Evolutionary conservation across 1,139 yeast genomes (phyloP).

Genomic region (Candida sojae): DNA sequence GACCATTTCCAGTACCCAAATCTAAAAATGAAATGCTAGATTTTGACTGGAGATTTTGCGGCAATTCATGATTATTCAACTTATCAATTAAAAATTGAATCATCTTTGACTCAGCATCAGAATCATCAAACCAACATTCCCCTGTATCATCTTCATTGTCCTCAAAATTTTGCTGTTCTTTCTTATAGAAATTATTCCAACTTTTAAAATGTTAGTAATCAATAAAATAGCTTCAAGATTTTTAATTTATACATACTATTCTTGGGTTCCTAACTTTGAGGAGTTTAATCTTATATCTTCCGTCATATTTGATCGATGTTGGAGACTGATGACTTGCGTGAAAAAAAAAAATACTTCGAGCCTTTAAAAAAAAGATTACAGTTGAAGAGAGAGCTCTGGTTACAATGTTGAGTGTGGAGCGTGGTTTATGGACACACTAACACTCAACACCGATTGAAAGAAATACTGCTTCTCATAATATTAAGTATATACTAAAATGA

Average conservation of each 20-base stretch:
- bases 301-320: slow-evolving; percentile 21
- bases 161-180: slow-evolving; percentile 69
- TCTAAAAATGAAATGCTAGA: slow-evolving; percentile 56
- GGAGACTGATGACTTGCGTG: neutral
- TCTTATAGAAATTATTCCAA: slow-evolving; percentile 86
- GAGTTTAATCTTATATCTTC: slow-evolving; percentile 62
- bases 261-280: slow-evolving; percentile 76
- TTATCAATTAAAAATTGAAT: slow-evolving; percentile 55
- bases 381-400: neutral
- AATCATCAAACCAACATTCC: slow-evolving; percentile 95
- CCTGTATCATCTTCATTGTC: slow-evolving; percentile 84
- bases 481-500: no score
- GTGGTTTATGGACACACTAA: no score
- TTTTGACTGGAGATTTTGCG: slow-evolving; percentile 24
- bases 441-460: no score
- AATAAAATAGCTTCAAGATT: neutral
- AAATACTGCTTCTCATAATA: no score
- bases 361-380: neutral
- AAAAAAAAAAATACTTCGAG: neutral
- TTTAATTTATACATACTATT: slow-evolving; percentile 52
- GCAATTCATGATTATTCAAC: slow-evolving; percentile 26
- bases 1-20: slow-evolving; percentile 96
- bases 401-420: no score
- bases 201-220: slow-evolving; percentile 21
- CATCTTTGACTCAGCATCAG: slow-evolving; percentile 85